Base-by-base conservation (phyloP, 2,329 filamentous ascomycete genomes). In the Plenodomus biglobosus region DNA sequence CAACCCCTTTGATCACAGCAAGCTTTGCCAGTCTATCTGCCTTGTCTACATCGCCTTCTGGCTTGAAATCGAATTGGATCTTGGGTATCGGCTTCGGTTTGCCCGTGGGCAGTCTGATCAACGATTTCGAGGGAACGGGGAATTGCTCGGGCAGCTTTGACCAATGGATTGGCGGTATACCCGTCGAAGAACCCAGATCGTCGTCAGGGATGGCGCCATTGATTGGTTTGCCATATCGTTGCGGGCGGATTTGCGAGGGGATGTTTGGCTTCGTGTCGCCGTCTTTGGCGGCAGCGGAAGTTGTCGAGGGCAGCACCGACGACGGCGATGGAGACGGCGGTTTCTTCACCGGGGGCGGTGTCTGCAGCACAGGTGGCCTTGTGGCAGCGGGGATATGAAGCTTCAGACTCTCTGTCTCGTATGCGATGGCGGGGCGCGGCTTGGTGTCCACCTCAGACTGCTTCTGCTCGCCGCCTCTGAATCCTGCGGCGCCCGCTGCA, bases 71-170 rank as follows among this genome's bases (percentile, higher is more conserved):
- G 66, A 84, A 80, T 70, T 97, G 94, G 41, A 97, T 85, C 60
- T 79, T 83, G 1, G 90, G 90, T 15, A 96, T 86, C 2, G 78
- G 59, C 62, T 84, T 85, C 2, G 90, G 80, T 20, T 79, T 79
- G 36, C 85, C 88, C 1, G 84, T 86, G 1, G 94, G 94, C 22
- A 97, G 78, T 38, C 78, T 77, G 48, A 92, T 91, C 45, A 95
- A 76, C 16, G 87, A 85, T 48, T 85, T 82, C 2, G 80, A 72
- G 7, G 85, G 77, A 2, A 97, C 74, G 0, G 94, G 92, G 72
- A 88, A 97, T 65, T 87, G 80, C 68, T 95, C 90, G 2, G 78
- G 75, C 53, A 83, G 79, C 69, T 86, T 90, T 46, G 75, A 75
- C 92, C 92, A 97, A 62, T 91, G 86, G 18, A 37, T 37, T 8